Conservation (phyloP, 805 yeast genomes). For the Ogataea nonfermentans region DNA sequence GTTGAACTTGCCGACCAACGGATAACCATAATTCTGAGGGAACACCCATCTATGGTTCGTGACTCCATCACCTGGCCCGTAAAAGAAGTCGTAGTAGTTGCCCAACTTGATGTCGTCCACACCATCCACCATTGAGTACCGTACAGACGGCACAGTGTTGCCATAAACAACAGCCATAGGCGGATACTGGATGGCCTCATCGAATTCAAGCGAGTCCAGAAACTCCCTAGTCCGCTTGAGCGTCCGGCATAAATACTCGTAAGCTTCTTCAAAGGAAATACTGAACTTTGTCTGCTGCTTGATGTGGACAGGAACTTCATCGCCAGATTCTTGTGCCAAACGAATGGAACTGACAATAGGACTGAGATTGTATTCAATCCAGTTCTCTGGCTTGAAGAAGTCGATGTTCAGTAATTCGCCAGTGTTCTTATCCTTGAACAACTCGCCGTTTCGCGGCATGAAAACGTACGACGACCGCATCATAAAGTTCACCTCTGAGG, state of each 20-base stretch:
- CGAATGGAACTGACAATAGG: conserved; percentile 58
- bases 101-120: conserved; percentile 65
- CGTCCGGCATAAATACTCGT: conserved; percentile 60
- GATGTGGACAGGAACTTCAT: conserved; percentile 14
- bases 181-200: conserved; percentile 57
- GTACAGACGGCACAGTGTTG: conserved; percentile 76
- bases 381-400: conserved; percentile 73
- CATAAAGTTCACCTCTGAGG: conserved; percentile 80
- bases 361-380: conserved; percentile 73
- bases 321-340: conserved; percentile 30
- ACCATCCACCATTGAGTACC: conserved; percentile 70
- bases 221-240: conserved; percentile 59
- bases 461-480: conserved; percentile 84
- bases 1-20: conserved; percentile 64
- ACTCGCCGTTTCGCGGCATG: conserved; percentile 71
- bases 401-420: conserved; percentile 63
- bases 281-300: conserved; percentile 32
- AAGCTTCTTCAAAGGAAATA: conserved; percentile 55
- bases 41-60: conserved; percentile 78
- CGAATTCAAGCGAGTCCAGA: conserved; percentile 52
- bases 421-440: conserved; percentile 63
- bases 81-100: conserved; percentile 69
- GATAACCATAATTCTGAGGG: conserved; percentile 74
- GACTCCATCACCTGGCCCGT: conserved; percentile 94
- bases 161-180: conserved; percentile 85